phyloP scores from a whole-genome alignment of 352 stramenopile genomes.

The Stramenopiles sp. region DNA sequence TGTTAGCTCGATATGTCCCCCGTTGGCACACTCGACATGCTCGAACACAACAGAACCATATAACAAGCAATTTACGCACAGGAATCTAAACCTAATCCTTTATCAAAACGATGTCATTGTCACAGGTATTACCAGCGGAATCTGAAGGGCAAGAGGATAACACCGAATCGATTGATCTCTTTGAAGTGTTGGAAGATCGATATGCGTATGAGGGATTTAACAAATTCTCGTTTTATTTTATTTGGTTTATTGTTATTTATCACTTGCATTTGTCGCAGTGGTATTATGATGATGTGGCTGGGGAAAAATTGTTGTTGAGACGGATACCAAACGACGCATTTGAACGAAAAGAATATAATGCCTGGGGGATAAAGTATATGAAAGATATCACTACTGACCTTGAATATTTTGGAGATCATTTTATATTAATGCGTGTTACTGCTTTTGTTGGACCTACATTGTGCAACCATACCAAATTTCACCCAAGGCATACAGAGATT shows the following conservation, averaged over 20 bases:
- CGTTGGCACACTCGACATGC: no score
- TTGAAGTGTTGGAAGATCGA: conserved; percentile 11
- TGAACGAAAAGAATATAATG: conserved; percentile 6
- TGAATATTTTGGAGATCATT: not conserved
- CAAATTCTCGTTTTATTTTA: conserved; percentile 4
- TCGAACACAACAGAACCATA: not conserved
- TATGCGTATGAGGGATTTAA: conserved; percentile 2
- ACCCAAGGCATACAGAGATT: not conserved
- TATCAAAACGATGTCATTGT: not conserved
- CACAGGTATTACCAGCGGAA: not conserved
- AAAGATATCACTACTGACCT: not conserved
- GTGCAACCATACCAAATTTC: not conserved
- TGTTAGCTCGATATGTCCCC: no score
- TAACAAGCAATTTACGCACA: not conserved
- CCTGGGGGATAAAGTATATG: not conserved
- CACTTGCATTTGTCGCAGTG: not conserved
- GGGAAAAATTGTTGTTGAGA: not conserved
- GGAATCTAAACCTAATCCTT: not conserved
- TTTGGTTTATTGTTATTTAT: not conserved
- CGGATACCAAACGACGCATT: not conserved
- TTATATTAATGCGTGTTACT: not conserved
- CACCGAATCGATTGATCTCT: conserved; percentile 5
- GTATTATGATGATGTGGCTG: not conserved
- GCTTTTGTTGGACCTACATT: not conserved
- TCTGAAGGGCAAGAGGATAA: not conserved